Evolutionary conservation across 176 grass and related monocot genomes (phyloP).

Genomic region (Eremochloa ophiuroides): DNA sequence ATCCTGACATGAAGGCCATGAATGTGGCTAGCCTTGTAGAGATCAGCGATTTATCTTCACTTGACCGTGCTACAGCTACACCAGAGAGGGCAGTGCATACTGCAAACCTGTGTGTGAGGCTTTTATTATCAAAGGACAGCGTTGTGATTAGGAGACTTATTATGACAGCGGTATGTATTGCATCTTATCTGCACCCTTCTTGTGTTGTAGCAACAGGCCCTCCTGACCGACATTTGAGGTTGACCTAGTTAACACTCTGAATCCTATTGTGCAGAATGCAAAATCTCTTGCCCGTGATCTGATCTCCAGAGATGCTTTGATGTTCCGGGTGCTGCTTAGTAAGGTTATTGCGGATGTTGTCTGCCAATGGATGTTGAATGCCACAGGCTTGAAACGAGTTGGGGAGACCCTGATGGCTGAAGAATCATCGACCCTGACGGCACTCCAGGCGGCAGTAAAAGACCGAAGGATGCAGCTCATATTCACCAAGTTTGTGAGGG

Average conservation of each 20-base stretch:
- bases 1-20: conserved; percentile 20
- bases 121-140: conserved; percentile 54
- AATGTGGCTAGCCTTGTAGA: conserved; percentile 22
- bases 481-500: conserved; percentile 52
- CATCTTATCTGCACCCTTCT: not conserved
- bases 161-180: conserved; percentile 54
- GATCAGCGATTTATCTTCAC: conserved; percentile 17
- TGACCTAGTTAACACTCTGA: not conserved
- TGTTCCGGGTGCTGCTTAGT: conserved; percentile 41
- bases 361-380: conserved; percentile 51
- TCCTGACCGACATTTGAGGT: not conserved
- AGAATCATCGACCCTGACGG: not conserved
- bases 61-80: conserved; percentile 17
- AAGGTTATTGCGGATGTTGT: conserved; percentile 39
- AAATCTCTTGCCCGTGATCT: conserved; percentile 50
- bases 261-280: conserved; percentile 17
- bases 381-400: not conserved
- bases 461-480: conserved; percentile 65
- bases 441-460: conserved; percentile 17
- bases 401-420: not conserved
- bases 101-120: conserved; percentile 48
- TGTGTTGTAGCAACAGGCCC: not conserved
- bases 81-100: conserved; percentile 30
- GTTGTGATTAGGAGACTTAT: conserved; percentile 59
- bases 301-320: conserved; percentile 46